Evolutionary conservation across 176 grass and related monocot genomes (phyloP).

Genomic region (Calamus simplicifolius): DNA sequence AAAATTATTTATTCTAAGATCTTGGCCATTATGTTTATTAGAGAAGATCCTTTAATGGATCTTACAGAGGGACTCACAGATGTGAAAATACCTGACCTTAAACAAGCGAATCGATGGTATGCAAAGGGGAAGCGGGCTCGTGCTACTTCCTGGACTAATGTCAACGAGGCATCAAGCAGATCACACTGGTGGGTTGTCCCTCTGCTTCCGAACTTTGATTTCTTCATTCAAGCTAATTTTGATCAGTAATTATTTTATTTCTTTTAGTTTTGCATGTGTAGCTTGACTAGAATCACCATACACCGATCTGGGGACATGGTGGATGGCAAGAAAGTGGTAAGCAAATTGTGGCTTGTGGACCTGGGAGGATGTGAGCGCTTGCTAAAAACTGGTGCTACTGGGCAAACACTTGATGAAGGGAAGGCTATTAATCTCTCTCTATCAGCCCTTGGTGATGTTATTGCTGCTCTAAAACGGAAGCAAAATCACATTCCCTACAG

Average conservation of each 20-base stretch:
- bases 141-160: slow-evolving; percentile 75
- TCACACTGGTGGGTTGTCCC: slow-evolving; percentile 76
- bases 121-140: slow-evolving; percentile 57
- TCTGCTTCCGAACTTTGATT: not conserved
- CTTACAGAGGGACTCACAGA: slow-evolving; percentile 81
- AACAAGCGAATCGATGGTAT: slow-evolving; percentile 73
- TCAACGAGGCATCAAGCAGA: slow-evolving; percentile 84
- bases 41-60: too few species aligned
- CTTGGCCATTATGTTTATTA: too few species aligned
- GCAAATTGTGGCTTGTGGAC: slow-evolving; percentile 88
- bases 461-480: slow-evolving; percentile 70
- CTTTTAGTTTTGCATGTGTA: slow-evolving; percentile 73
- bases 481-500: slow-evolving; percentile 88
- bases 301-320: slow-evolving; percentile 19
- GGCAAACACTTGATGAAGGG: slow-evolving; percentile 86
- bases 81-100: slow-evolving; percentile 39
- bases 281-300: slow-evolving; percentile 96
- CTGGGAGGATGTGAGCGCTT: slow-evolving; percentile 86
- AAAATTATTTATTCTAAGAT: too few species aligned
- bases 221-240: not conserved
- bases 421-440: slow-evolving; percentile 94
- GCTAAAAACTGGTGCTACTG: slow-evolving; percentile 87
- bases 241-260: slow-evolving; percentile 43
- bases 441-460: slow-evolving; percentile 88
- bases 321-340: slow-evolving; percentile 26